phyloP scores from a whole-genome alignment of 2,329 filamentous ascomycete species.

The Hyphodiscus sp. region DNA sequence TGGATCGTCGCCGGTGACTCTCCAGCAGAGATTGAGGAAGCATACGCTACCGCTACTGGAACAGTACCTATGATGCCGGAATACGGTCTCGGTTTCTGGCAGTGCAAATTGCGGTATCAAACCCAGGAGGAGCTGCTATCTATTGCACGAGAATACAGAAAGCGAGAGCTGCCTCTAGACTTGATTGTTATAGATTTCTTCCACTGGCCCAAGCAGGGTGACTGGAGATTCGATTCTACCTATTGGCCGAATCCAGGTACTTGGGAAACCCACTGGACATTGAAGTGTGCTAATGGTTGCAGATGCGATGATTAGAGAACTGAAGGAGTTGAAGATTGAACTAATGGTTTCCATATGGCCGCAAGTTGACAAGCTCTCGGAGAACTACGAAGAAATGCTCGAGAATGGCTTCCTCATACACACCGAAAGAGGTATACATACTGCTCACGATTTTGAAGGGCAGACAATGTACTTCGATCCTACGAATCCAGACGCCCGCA shows the following conservation, averaged over 20 bases:
- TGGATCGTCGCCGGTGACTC: conserved; percentile 55
- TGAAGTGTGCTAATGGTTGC: too few relatives aligned
- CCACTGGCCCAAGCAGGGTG: conserved; percentile 60
- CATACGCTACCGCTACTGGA: conserved; percentile 51
- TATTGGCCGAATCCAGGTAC: conserved; percentile 57
- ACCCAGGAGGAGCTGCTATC: conserved; percentile 56
- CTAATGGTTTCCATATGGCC: conserved; percentile 68
- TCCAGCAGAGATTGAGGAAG: conserved; percentile 48
- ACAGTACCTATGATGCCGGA: conserved; percentile 61
- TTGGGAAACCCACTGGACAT: not conserved
- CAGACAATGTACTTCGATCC: conserved; percentile 56
- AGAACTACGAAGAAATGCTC: conserved; percentile 57
- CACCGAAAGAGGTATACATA: conserved; percentile 51
- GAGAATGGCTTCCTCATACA: conserved; percentile 54
- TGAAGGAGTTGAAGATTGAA: conserved; percentile 52
- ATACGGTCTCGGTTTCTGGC: conserved; percentile 62
- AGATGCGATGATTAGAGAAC: conserved; percentile 57
- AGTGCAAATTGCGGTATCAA: conserved; percentile 59
- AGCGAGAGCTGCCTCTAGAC: conserved; percentile 51
- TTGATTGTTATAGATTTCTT: conserved; percentile 62
- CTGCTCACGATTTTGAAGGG: conserved; percentile 52
- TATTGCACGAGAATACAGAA: conserved; percentile 53
- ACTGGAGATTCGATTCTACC: conserved; percentile 58
- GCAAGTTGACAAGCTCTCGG: conserved; percentile 51
- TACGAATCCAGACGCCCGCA: conserved; percentile 52